These are phyloP conservation scores for Zygnema cylindricum DNA, from an alignment of 139 green algal species.

Conservation along the genomic window DNA sequence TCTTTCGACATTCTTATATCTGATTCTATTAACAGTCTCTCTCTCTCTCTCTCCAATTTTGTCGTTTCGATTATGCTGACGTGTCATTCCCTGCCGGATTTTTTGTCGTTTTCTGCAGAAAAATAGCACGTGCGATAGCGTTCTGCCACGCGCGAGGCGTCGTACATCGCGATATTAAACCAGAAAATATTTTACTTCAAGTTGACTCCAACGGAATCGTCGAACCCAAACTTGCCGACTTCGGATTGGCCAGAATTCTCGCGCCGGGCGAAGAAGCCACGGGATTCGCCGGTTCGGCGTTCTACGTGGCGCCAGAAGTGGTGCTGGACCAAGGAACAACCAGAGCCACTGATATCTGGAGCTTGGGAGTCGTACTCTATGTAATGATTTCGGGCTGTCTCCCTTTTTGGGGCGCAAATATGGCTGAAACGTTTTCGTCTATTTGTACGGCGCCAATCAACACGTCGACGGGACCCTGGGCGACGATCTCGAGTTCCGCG, in stretches of 20 bases:
- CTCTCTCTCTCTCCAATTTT: no score
- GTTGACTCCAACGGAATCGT: neutral
- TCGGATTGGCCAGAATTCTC: neutral
- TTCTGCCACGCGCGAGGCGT: slow-evolving; percentile 11
- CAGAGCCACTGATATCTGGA: slow-evolving; percentile 72
- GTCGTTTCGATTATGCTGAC: no score
- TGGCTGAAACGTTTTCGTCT: slow-evolving; percentile 41
- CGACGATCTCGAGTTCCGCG: slow-evolving; percentile 49
- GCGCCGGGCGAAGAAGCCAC: slow-evolving; percentile 67
- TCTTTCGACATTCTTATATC: no score
- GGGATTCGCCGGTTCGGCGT: slow-evolving; percentile 74
- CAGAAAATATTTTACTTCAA: slow-evolving; percentile 15
- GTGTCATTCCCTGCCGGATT: no score
- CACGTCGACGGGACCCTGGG: slow-evolving; percentile 40
- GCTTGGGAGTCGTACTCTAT: slow-evolving; percentile 74
- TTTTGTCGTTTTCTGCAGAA: no score
- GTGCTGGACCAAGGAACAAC: slow-evolving; percentile 63
- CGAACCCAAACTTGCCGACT: slow-evolving; percentile 30
- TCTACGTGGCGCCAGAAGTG: slow-evolving; percentile 80
- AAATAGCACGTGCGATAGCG: neutral
- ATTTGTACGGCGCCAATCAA: slow-evolving; percentile 46
- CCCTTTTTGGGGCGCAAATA: slow-evolving; percentile 59
- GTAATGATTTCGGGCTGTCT: slow-evolving; percentile 66
- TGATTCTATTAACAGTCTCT: no score
- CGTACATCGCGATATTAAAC: slow-evolving; percentile 12